These are phyloP conservation scores for Puya raimondii DNA, from an alignment of 176 grass and related monocot genomes.

Conservation along the genomic window DNA sequence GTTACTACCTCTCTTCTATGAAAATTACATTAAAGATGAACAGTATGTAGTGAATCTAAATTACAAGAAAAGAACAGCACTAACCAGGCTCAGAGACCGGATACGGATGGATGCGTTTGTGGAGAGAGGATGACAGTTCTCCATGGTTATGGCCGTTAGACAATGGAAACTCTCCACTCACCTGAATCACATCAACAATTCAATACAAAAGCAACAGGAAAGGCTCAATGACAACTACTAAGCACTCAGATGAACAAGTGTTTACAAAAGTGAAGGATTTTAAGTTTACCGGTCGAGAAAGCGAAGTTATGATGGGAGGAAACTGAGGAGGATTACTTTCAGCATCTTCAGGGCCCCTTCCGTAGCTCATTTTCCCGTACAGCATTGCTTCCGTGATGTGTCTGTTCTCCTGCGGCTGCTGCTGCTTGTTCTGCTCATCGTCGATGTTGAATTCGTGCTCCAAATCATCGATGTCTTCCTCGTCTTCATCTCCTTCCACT, in stretches of 20 bases:
- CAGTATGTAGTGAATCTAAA: neutral
- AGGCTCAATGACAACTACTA: neutral
- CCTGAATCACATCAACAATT: slow-evolving; percentile 31
- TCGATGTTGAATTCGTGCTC: slow-evolving; percentile 96
- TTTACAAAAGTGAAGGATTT: neutral
- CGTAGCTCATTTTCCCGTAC: slow-evolving; percentile 87
- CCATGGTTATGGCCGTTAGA: slow-evolving; percentile 39
- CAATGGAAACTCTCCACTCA: slow-evolving; percentile 69
- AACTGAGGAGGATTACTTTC: slow-evolving; percentile 48
- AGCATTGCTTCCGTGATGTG: slow-evolving; percentile 94
- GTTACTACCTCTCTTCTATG: neutral
- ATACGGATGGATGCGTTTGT: slow-evolving; percentile 96
- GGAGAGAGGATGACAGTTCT: slow-evolving; percentile 64
- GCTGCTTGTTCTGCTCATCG: slow-evolving; percentile 40
- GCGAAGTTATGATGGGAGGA: slow-evolving; percentile 81
- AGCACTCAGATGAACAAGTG: neutral
- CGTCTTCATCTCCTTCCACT: slow-evolving; percentile 73
- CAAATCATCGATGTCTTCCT: slow-evolving; percentile 87
- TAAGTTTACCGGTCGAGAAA: slow-evolving; percentile 56
- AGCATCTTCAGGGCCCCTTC: slow-evolving; percentile 57
- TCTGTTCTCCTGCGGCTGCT: slow-evolving; percentile 29
- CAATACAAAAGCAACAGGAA: neutral
- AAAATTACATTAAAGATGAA: neutral
- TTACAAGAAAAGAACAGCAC: slow-evolving; percentile 6
- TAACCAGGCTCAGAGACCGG: slow-evolving; percentile 78